Evolutionary conservation across 148 eudicot species (phyloP).

Genomic region (Nepenthes gracilis): DNA sequence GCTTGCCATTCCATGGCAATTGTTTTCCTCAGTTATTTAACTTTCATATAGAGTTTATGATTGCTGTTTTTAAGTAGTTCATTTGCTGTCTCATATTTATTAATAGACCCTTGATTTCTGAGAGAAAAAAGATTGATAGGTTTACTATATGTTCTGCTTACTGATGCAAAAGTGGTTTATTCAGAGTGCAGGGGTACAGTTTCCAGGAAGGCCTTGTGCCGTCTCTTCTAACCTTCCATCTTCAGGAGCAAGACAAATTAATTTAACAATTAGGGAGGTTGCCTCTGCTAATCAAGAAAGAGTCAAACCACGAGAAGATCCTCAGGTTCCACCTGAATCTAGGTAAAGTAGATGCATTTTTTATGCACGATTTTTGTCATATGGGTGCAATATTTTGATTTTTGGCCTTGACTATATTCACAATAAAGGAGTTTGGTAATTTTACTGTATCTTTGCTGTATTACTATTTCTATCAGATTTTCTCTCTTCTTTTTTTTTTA

Average conservation of each 20-base stretch:
- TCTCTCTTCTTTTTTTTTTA: too few species aligned
- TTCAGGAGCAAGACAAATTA: conserved; percentile 26
- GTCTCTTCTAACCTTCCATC: conserved; percentile 25
- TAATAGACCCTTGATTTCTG: not conserved
- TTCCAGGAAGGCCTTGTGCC: conserved; percentile 44
- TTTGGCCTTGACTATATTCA: not conserved
- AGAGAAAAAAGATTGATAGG: not conserved
- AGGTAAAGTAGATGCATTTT: conserved; percentile 39
- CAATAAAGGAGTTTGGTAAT: too few species aligned
- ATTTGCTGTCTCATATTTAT: too few species aligned
- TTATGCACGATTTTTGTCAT: not conserved
- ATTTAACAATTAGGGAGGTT: conserved; percentile 14
- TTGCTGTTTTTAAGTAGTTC: too few species aligned
- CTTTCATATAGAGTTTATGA: too few species aligned
- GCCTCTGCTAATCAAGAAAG: conserved; percentile 36
- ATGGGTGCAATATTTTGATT: not conserved
- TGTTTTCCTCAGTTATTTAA: too few species aligned
- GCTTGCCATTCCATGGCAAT: too few species aligned
- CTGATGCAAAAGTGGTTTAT: conserved; percentile 7
- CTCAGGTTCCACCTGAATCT: conserved; percentile 57
- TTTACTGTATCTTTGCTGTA: too few species aligned
- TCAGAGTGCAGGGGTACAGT: conserved; percentile 93
- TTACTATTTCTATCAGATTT: too few species aligned
- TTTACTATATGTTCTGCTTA: not conserved
- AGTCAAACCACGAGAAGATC: conserved; percentile 28